Conservation (phyloP, 2,329 filamentous ascomycete species). For the Cucurbitaria berberidis region DNA sequence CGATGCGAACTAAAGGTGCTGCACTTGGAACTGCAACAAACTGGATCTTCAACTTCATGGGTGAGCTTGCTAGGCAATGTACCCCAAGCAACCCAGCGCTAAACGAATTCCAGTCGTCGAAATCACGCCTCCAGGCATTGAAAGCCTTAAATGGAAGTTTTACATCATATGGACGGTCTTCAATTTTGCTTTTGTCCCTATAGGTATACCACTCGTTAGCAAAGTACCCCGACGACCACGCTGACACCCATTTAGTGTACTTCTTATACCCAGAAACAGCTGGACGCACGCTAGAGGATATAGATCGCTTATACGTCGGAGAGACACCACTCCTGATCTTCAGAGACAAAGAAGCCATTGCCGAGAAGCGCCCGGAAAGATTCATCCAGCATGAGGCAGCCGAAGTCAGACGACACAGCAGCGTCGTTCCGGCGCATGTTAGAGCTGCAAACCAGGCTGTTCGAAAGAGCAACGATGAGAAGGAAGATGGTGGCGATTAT, state of each 20-base stretch:
- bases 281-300: conserved; percentile 38
- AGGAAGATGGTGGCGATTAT: not conserved
- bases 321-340: conserved; percentile 51
- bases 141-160: conserved; percentile 50
- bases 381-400: conserved; percentile 54
- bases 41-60: conserved; percentile 57
- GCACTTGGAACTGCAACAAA: conserved; percentile 59
- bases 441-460: conserved; percentile 14
- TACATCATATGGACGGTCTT: conserved; percentile 56
- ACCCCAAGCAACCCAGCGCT: not conserved
- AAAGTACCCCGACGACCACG: not conserved
- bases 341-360: conserved; percentile 56
- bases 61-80: conserved; percentile 4
- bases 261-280: conserved; percentile 41
- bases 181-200: conserved; percentile 57
- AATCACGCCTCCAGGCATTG: conserved; percentile 54
- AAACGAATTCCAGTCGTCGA: conserved; percentile 21
- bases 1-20: conserved; percentile 58
- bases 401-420: conserved; percentile 29
- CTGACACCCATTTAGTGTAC: conserved; percentile 26
- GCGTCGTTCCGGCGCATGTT: conserved; percentile 23
- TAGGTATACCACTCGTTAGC: conserved; percentile 11
- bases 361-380: conserved; percentile 52
- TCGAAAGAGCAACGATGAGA: conserved; percentile 1
- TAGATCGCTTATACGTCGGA: conserved; percentile 36